phyloP scores from a whole-genome alignment of 1,139 yeast species.

The Diutina catenulata region DNA sequence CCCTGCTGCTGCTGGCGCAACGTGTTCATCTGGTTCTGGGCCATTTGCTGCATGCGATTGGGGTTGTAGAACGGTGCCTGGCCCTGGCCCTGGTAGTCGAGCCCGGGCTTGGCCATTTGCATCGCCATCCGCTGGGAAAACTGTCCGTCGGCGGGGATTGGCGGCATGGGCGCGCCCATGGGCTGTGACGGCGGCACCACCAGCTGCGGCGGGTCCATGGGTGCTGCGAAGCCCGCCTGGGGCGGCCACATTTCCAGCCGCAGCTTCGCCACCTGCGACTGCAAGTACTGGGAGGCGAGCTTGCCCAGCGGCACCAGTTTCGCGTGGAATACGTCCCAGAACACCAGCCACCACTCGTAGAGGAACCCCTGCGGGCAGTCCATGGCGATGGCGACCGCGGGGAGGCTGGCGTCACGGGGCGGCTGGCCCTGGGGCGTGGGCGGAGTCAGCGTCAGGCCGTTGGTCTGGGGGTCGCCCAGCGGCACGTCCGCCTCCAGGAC shows the following conservation, averaged over 20 bases:
- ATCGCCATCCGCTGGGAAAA: too few relatives aligned
- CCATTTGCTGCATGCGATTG: slow-evolving; percentile 7
- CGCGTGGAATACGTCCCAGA: slow-evolving; percentile 90
- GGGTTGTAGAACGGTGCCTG: background rate
- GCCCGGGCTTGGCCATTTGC: too few relatives aligned
- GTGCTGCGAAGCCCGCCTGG: slow-evolving; percentile 7
- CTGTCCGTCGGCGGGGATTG: too few relatives aligned
- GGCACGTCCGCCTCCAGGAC: slow-evolving; percentile 61
- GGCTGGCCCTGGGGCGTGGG: slow-evolving; percentile 13
- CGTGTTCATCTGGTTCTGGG: slow-evolving; percentile 31
- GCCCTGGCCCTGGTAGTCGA: too few relatives aligned
- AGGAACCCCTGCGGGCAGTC: slow-evolving; percentile 84
- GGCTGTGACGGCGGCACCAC: slow-evolving; percentile 8
- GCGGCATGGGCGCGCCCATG: background rate
- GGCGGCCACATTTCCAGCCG: slow-evolving; percentile 28
- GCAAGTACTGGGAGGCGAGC: slow-evolving; percentile 61
- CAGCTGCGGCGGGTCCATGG: slow-evolving; percentile 11
- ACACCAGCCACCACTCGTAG: slow-evolving; percentile 93
- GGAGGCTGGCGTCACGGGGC: slow-evolving; percentile 30
- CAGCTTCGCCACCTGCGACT: slow-evolving; percentile 54
- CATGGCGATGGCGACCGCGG: slow-evolving; percentile 41
- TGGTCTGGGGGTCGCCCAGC: slow-evolving; percentile 13
- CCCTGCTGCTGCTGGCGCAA: slow-evolving; percentile 23
- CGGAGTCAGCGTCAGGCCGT: slow-evolving; percentile 12
- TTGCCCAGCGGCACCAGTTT: slow-evolving; percentile 37